Conservation (phyloP, 2,329 filamentous ascomycete genomes). For the Gnomoniopsis smithogilvyi region DNA sequence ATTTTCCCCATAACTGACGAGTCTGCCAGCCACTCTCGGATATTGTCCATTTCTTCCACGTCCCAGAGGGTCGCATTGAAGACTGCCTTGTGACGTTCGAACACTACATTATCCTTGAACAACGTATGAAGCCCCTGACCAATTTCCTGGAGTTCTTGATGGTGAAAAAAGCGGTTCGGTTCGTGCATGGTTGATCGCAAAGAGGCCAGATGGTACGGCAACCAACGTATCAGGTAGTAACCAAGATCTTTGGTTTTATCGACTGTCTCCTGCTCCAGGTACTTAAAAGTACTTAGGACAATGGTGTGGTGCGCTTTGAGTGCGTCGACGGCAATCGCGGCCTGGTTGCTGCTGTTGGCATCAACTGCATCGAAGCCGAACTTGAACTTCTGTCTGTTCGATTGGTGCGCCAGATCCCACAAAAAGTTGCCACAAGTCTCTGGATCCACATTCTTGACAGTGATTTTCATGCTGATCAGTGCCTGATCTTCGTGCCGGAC, state of each 20-base stretch:
- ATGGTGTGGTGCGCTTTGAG: conserved; percentile 25
- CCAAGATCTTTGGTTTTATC: conserved; percentile 20
- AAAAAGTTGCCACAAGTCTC: conserved; percentile 25
- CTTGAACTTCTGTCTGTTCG: conserved; percentile 24
- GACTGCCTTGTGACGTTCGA: conserved; percentile 18
- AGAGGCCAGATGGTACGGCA: conserved; percentile 23
- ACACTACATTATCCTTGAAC: conserved; percentile 17
- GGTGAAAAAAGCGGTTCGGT: conserved; percentile 13
- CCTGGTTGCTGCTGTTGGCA: conserved; percentile 12
- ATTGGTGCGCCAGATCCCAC: conserved; percentile 25
- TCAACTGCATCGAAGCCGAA: conserved; percentile 23
- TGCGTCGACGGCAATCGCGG: conserved; percentile 22
- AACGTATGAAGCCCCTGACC: conserved; percentile 21
- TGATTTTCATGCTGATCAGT: conserved; percentile 26
- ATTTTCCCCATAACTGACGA: conserved; percentile 18
- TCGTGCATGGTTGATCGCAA: conserved; percentile 19
- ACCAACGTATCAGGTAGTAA: conserved; percentile 18
- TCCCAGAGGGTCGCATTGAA: conserved; percentile 19
- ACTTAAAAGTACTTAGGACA: conserved; percentile 21
- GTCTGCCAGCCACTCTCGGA: conserved; percentile 23
- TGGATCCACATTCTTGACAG: conserved; percentile 25
- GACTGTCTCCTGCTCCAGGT: conserved; percentile 8
- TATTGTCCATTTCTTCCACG: conserved; percentile 15
- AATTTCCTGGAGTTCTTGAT: conserved; percentile 20
- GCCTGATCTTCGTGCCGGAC: conserved; percentile 13